Percentiles rank a stretch among this genome's conserved stretches.
Conservation (phyloP, 129 eudicot species). For the Chrysanthemum makinoi region DNA sequence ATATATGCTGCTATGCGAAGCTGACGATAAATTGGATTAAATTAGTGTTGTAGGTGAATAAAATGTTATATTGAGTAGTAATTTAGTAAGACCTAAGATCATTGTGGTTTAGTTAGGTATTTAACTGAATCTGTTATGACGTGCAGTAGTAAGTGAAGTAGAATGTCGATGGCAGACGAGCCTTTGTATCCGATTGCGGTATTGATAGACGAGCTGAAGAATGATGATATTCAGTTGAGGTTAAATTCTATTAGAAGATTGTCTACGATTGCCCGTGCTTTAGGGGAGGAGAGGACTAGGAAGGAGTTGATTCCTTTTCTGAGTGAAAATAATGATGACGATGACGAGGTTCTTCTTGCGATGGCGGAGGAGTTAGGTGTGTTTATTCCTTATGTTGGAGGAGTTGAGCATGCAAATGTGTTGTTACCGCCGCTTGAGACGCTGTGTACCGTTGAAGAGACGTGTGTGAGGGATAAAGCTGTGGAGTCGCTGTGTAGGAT, state of each 20-base stretch:
- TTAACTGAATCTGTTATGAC: conserved; percentile 6
- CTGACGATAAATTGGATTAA: too few species aligned
- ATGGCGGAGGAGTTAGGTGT: conserved; percentile 98
- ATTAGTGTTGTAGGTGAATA: not conserved
- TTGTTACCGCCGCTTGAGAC: conserved; percentile 93
- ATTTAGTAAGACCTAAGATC: conserved; percentile 3
- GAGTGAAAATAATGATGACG: conserved; percentile 94
- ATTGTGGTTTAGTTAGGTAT: conserved; percentile 3
- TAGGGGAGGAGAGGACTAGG: conserved; percentile 90
- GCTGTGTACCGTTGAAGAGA: conserved; percentile 96
- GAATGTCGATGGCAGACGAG: conserved; percentile 79
- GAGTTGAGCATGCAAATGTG: conserved; percentile 88
- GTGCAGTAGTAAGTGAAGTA: conserved; percentile 27
- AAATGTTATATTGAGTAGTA: not conserved
- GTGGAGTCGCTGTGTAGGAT: conserved; percentile 93
- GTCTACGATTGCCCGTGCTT: conserved; percentile 94
- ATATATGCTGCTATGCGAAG: too few species aligned
- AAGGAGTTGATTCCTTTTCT: conserved; percentile 89
- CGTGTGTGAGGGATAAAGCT: conserved; percentile 95
- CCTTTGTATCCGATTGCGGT: conserved; percentile 97
- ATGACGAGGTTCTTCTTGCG: conserved; percentile 97
- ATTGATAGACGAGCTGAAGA: conserved; percentile 88
- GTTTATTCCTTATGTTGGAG: conserved; percentile 96
- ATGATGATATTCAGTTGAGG: conserved; percentile 85
- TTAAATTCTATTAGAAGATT: conserved; percentile 88